Percentiles rank a stretch among this genome's conserved stretches.
Evolutionary conservation across 768 basidiomycete species (phyloP).

Genomic region (Sarcodon aspratus): DNA sequence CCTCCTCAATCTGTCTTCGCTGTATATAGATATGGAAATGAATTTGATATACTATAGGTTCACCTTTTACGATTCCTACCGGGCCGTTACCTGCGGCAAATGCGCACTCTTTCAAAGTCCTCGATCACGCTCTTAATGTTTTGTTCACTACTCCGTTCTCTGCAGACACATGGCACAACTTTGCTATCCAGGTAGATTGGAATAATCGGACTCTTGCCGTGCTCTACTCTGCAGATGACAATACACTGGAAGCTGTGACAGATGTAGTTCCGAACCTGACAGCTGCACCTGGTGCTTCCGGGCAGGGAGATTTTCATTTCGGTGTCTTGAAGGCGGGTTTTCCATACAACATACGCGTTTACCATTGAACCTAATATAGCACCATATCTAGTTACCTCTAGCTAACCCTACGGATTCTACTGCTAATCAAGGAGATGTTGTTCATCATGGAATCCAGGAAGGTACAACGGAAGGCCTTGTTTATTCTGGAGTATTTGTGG

Average conservation of each 20-base stretch:
- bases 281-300: constrained; percentile 26
- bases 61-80: constrained; percentile 44
- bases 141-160: constrained; percentile 39
- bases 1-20: constrained; percentile 2
- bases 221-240: constrained; percentile 35
- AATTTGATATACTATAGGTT: constrained; percentile 24
- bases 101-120: constrained; percentile 40
- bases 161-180: constrained; percentile 42
- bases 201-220: constrained; percentile 33
- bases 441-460: constrained; percentile 48
- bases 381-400: constrained; percentile 33
- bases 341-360: background rate
- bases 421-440: constrained; percentile 40
- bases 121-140: constrained; percentile 40
- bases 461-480: constrained; percentile 40
- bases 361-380: background rate
- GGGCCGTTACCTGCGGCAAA: constrained; percentile 27
- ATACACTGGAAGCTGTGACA: constrained; percentile 30
- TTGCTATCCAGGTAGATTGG: constrained; percentile 50
- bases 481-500: constrained; percentile 51
- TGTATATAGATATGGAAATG: background rate
- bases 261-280: constrained; percentile 28
- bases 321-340: constrained; percentile 40
- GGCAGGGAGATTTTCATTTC: constrained; percentile 51
- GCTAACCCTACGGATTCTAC: constrained; percentile 33